Base-by-base conservation (phyloP, 2,329 filamentous ascomycete genomes). In the Raffaelea ambrosiae region DNA sequence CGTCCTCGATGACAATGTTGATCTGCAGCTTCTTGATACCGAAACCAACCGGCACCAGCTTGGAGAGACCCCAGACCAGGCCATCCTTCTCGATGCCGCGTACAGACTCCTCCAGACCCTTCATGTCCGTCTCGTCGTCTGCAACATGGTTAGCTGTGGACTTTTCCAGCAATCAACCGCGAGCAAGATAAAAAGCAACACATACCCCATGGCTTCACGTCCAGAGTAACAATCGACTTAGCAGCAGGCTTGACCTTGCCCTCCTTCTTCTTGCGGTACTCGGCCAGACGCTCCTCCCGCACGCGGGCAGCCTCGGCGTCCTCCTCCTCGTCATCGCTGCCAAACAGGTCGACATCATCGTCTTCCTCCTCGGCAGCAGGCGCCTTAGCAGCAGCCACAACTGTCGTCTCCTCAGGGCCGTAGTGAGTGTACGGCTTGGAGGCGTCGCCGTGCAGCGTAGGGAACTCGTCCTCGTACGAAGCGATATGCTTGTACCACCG, bases 11-110 rank as follows among this genome's bases (percentile, higher is more conserved):
- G 61, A 97, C 89, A 59, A 97, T 72, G 84, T 88, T 97, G 77
- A 98, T 95, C 81, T 97, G 91, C 55, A 98, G 83, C 82, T 97
- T 97, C 80, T 87, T 93, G 78, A 98, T 94, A 78, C 93, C 93
- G 79, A 88, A 98, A 63, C 90, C 91, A 61, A 98, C 84, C 57
- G 90, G 69, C 46, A 95, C 84, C 57, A 95, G 76, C 78, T 93
- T 87, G 68, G 86, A 90, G 56, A 77, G 82, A 82, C 91, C 91
- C 93, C 93, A 98, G 55, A 94, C 83, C 54, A 98, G 87, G 73
- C 93, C 93, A 44, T 97, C 91, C 78, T 86, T 82, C 72, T 91
- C 81, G 59, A 97, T 91, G 57, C 74, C 70, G 62, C 88, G 86
- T 59, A 97, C 90, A 56, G 83, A 74, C 29, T 70, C 76, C 76